Base-by-base conservation (phyloP, 768 basidiomycete genomes). In the Leccinum ochraceum region DNA sequence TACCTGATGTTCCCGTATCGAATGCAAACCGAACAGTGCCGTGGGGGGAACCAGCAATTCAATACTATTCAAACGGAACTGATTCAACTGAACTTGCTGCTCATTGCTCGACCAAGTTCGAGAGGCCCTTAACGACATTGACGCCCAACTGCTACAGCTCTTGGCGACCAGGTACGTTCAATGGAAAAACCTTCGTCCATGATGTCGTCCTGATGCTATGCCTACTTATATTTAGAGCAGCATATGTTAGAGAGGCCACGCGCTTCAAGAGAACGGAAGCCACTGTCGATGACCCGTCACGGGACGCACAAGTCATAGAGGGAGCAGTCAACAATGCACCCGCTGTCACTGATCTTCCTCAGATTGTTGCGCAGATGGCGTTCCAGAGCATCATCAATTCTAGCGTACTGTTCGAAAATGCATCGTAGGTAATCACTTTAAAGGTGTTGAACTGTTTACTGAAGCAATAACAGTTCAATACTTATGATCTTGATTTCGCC, bases 231-330 rank as follows among this genome's bases (percentile, higher is more conserved):
- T 22, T 22, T 6, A 69, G 70, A 39, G 34, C 64, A 20, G 58
- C 58, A 16, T 71, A 71, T 44, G 64, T 71, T 16, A 49, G 66
- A 42, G 70, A 71, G 58, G 70, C 70, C 7, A 61, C 66, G 17
- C 67, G 70, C 17, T 71, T 69, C 62, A 69, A 66, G 46, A n/a
- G 48, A n/a, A 69, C 60, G 2, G 46, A 53, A 58, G 32, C 53
- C n/a, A 54, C 30, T 10, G 36, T 69, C 51, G 53, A 66, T 20
- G 53, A 54, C 24, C 64, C 60, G 6, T 56, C 61, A 10, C 61
- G 66, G 16, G 60, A 66, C 36, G 28, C 60, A 36, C 55, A 71
- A 17, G 64, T 70, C 48, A 62, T 71, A 42, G 60, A 67, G 32
- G 64, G 39, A 1, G 68, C 68, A 10, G 51, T 68, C 37, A 55